These are phyloP conservation scores for Xylaria venustula DNA, from an alignment of 495 filamentous ascomycete species.

Conservation along the genomic window DNA sequence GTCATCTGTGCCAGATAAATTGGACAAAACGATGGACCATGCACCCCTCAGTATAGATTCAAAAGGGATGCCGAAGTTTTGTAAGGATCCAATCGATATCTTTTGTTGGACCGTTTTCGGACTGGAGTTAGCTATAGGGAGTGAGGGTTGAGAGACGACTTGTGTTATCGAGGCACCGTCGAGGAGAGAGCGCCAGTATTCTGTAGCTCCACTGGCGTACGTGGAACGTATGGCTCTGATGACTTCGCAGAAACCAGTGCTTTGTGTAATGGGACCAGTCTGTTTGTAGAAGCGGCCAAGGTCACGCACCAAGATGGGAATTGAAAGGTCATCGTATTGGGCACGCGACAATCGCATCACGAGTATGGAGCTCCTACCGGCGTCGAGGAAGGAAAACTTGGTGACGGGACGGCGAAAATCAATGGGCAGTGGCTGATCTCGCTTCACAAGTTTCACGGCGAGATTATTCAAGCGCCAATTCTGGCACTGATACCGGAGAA, in stretches of 20 bases:
- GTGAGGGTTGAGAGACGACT: slow-evolving; percentile 39
- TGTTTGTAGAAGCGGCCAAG: slow-evolving; percentile 42
- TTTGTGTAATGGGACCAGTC: slow-evolving; percentile 28
- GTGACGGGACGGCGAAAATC: slow-evolving; percentile 43
- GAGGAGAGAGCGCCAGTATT: slow-evolving; percentile 43
- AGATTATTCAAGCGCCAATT: slow-evolving; percentile 37
- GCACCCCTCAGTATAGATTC: slow-evolving; percentile 46
- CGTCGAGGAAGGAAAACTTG: slow-evolving; percentile 48
- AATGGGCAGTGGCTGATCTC: slow-evolving; percentile 36
- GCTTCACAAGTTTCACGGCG: slow-evolving; percentile 39
- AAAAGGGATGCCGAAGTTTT: slow-evolving; percentile 29
- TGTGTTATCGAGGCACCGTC: slow-evolving; percentile 43
- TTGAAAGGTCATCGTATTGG: slow-evolving; percentile 45
- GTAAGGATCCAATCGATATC: slow-evolving; percentile 33
- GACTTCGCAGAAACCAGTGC: slow-evolving; percentile 44
- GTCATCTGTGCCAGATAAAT: slow-evolving; percentile 37
- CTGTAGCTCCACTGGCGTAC: slow-evolving; percentile 33
- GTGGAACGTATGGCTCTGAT: slow-evolving; percentile 34
- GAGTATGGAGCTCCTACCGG: slow-evolving; percentile 43
- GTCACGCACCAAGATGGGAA: slow-evolving; percentile 42
- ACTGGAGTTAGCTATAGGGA: slow-evolving; percentile 32
- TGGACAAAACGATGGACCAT: slow-evolving; percentile 43
- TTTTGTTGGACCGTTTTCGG: slow-evolving; percentile 36
- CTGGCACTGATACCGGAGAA: slow-evolving; percentile 40
- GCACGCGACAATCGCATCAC: slow-evolving; percentile 44